phyloP scores from a whole-genome alignment of 2,329 filamentous ascomycete genomes.

The Nannizziopsis arthrosporioides region DNA sequence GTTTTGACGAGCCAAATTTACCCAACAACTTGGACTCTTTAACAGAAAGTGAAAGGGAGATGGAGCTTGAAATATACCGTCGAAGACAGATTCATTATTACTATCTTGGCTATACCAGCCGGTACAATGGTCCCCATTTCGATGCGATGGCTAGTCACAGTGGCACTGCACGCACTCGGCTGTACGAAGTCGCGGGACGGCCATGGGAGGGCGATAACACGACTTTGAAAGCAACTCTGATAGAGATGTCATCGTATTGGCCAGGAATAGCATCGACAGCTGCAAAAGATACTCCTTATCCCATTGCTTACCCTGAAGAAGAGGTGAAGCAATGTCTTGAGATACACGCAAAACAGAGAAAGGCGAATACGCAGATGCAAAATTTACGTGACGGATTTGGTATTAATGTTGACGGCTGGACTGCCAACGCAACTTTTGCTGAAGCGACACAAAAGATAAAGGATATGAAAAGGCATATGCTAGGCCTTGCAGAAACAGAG shows the following conservation, averaged over 20 bases:
- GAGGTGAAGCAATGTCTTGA: slow-evolving; percentile 14
- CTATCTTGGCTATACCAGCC: slow-evolving; percentile 21
- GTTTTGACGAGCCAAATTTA: slow-evolving; percentile 16
- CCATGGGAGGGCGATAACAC: slow-evolving; percentile 24
- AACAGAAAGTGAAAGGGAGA: slow-evolving; percentile 17
- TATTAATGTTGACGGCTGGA: no score
- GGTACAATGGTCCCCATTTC: slow-evolving; percentile 19
- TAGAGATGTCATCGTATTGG: slow-evolving; percentile 19
- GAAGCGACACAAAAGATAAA: slow-evolving; percentile 14
- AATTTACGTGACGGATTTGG: no score
- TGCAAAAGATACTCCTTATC: slow-evolving; percentile 10
- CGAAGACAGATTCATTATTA: slow-evolving; percentile 20
- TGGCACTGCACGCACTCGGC: slow-evolving; percentile 18
- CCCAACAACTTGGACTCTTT: slow-evolving; percentile 19
- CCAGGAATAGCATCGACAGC: slow-evolving; percentile 12
- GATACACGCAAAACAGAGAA: slow-evolving; percentile 14
- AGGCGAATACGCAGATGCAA: slow-evolving; percentile 13
- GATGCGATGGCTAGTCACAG: slow-evolving; percentile 16
- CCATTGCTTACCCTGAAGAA: slow-evolving; percentile 18
- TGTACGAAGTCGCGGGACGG: slow-evolving; percentile 18
- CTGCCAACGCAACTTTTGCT: no score
- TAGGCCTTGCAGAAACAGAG: no score
- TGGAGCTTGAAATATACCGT: slow-evolving; percentile 17
- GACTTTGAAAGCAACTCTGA: slow-evolving; percentile 18
- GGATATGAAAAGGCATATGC: slow-evolving; percentile 19